Evolutionary conservation across 2,329 filamentous ascomycete genomes (phyloP).

Genomic region (Parastagonospora avenae): DNA sequence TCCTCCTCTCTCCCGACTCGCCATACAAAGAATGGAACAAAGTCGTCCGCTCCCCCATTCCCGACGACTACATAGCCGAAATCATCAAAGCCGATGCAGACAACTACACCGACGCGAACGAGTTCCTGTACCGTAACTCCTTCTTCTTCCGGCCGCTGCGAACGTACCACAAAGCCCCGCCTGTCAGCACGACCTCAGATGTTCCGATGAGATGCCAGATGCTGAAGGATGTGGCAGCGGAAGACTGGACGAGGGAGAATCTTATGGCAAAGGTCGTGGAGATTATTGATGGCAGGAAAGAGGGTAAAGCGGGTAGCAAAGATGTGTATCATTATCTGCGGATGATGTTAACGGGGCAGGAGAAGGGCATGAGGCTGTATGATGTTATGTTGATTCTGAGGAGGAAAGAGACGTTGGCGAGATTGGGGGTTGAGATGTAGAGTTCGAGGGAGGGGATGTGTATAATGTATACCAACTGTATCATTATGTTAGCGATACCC

Average conservation of each 20-base stretch:
- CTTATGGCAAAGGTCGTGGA: slow-evolving; percentile 31
- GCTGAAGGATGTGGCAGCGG: slow-evolving; percentile 20
- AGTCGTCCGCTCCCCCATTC: slow-evolving; percentile 26
- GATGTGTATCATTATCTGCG: slow-evolving; percentile 43
- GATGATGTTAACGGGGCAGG: slow-evolving; percentile 34
- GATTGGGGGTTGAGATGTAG: slow-evolving; percentile 26
- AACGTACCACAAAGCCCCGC: slow-evolving; percentile 12
- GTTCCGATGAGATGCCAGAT: slow-evolving; percentile 23
- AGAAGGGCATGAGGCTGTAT: slow-evolving; percentile 41
- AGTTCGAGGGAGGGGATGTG: not conserved
- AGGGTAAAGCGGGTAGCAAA: slow-evolving; percentile 32
- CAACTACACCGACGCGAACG: slow-evolving; percentile 61
- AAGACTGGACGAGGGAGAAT: slow-evolving; percentile 29
- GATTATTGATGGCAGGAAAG: slow-evolving; percentile 33
- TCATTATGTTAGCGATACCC: not conserved
- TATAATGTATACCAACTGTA: not conserved
- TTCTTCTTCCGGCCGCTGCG: slow-evolving; percentile 61
- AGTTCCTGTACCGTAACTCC: slow-evolving; percentile 61
- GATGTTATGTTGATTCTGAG: slow-evolving; percentile 44
- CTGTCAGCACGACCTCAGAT: slow-evolving; percentile 15
- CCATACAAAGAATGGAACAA: slow-evolving; percentile 33
- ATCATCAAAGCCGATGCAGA: slow-evolving; percentile 61
- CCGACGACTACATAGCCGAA: slow-evolving; percentile 55
- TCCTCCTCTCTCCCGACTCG: slow-evolving; percentile 35
- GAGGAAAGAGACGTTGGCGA: slow-evolving; percentile 33